Base-by-base conservation (phyloP, 805 yeast species). In the Brettanomyces custersianus region DNA sequence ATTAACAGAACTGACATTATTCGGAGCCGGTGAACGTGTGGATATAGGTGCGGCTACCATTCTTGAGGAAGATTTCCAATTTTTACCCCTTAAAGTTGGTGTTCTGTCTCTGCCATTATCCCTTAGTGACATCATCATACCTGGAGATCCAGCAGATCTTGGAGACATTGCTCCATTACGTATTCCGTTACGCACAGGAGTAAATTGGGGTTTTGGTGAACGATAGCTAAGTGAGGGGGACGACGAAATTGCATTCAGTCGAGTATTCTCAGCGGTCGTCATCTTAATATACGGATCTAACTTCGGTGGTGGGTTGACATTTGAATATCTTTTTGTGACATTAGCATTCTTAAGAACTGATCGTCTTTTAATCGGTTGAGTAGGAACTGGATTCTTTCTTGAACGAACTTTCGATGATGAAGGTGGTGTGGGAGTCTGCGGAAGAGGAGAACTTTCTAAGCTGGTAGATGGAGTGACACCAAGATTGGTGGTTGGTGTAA, bases 201-300 rank as follows among this genome's bases (percentile, higher is more conserved):
- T 21, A 15, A 16, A 16, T 10, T 20, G 11, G 12, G 16, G 12
- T 11, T 27, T 16, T 8, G 26, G 13, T 16, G 13, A 7, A 10
- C 24, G 20, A 19, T 16, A 16, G 12, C 6, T 21, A 12, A 28
- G 22, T 5, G 37, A 34, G 13, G 69, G 46, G 1, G 59, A 59
- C n/a, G 60, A 49, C 5, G 77, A 66, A 49, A 74, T 52, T 2
- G 90, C 80, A 56, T 82, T 82, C 38, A 80, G 51, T 40, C 87
- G 66, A 0, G 92, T 82, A 53, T 82, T 82, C 49, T 81, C 87
- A 1, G 88, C 88, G 0, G 92, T 82, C 1, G 88, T 69, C 36
- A 79, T 56, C 0, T 84, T 76, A 30, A 80, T 50, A 46, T 80
- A 80, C 0, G 83, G 86, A 40, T 68, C 70, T 20, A 71, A 71